Conservation (phyloP, 495 filamentous ascomycete species). For the Penicillium silybi region DNA sequence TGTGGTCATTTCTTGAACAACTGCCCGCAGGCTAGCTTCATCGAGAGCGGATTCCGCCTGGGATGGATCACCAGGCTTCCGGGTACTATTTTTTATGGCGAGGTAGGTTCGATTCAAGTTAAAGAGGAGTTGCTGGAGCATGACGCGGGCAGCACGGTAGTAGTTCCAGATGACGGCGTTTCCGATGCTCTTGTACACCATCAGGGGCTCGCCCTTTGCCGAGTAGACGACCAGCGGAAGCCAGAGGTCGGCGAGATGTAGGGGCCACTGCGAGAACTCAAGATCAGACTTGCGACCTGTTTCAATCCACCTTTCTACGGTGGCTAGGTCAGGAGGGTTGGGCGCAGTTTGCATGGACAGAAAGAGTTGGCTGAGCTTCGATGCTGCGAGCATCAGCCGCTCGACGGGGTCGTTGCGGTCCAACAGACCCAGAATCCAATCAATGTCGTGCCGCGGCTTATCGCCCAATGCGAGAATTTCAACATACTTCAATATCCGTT, state of each 20-base stretch:
- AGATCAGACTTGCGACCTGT: conserved; percentile 22
- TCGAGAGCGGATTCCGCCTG: neutral
- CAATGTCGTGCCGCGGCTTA: conserved; percentile 29
- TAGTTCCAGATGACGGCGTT: conserved; percentile 36
- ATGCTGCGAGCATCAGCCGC: conserved; percentile 33
- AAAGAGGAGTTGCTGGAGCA: conserved; percentile 32
- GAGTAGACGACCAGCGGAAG: conserved; percentile 37
- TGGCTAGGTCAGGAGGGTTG: conserved; percentile 11
- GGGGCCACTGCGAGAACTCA: conserved; percentile 36
- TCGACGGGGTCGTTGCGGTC: conserved; percentile 32
- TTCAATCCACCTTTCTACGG: conserved; percentile 24
- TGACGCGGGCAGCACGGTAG: conserved; percentile 38
- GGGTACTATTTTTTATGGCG: conserved; percentile 7
- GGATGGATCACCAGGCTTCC: neutral
- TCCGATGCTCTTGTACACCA: conserved; percentile 33
- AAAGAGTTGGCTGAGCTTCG: conserved; percentile 32
- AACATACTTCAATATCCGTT: conserved; percentile 26
- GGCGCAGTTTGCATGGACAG: conserved; percentile 19
- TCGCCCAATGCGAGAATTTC: conserved; percentile 37
- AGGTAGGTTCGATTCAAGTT: conserved; percentile 23
- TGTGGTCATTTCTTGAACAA: conserved; percentile 37
- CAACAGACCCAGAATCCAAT: conserved; percentile 29
- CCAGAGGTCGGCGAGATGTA: conserved; percentile 34
- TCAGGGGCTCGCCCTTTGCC: conserved; percentile 28
- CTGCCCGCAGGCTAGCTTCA: conserved; percentile 8